Conservation (phyloP, 768 basidiomycete genomes). For the Tylopilus sp. region DNA sequence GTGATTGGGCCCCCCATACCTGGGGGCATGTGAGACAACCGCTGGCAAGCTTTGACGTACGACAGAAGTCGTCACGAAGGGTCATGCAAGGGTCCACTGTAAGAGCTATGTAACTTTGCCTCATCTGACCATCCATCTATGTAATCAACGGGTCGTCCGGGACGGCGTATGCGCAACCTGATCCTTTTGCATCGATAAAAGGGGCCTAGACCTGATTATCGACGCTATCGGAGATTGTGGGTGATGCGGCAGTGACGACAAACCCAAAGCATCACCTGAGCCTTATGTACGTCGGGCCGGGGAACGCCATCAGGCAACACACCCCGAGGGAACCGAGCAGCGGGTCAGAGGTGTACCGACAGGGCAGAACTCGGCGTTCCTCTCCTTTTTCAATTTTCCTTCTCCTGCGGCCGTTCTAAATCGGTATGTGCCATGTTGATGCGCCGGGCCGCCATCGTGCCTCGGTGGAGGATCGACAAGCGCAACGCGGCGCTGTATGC, state of each 20-base stretch:
- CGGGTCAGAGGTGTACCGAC: conserved; percentile 1
- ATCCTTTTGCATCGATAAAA: no score
- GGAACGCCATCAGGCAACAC: background rate
- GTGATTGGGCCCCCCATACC: no score
- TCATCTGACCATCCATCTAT: background rate
- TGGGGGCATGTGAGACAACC: no score
- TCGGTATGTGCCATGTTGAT: background rate
- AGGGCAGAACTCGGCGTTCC: background rate
- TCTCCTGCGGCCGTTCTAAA: background rate
- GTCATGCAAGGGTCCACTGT: no score
- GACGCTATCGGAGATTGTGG: background rate
- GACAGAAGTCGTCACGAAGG: no score
- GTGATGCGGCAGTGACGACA: no score
- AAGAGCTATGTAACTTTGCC: no score
- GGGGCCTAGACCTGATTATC: conserved; percentile 1
- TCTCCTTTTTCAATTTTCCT: no score
- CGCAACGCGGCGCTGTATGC: background rate
- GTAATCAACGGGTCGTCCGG: conserved; percentile 3
- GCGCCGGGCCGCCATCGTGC: background rate
- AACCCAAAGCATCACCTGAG: no score
- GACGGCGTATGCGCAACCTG: background rate
- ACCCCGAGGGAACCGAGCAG: background rate
- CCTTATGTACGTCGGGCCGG: no score
- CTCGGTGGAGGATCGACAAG: background rate
- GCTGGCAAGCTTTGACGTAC: no score